Evolutionary conservation across 139 green algal species (phyloP).

Genomic region (Chlamydomonas sp.): DNA sequence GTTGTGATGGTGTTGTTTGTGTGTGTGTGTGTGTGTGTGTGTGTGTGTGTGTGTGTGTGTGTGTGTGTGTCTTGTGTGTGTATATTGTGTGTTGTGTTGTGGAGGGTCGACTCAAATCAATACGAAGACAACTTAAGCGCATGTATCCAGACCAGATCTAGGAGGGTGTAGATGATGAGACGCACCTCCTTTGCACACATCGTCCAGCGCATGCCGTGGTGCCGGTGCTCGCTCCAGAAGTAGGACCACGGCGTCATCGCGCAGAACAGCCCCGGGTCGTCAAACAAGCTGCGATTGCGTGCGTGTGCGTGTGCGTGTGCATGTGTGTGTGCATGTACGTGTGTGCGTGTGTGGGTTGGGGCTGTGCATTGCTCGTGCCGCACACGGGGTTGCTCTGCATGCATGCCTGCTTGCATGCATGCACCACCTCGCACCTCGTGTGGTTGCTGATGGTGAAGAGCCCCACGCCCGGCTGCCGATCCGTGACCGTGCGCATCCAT

Average conservation of each 20-base stretch:
- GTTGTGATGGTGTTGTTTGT: no score
- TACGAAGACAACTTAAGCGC: slow-evolving; percentile 8
- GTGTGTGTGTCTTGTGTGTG: no score
- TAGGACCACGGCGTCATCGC: slow-evolving; percentile 61
- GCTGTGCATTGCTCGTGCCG: no score
- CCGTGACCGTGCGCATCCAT: slow-evolving; percentile 1
- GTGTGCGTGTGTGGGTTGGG: neutral
- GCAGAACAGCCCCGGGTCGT: slow-evolving; percentile 73
- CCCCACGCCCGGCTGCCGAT: slow-evolving; percentile 5
- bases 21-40: no score
- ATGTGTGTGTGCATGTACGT: neutral
- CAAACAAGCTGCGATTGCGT: slow-evolving; percentile 61
- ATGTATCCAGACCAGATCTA: neutral
- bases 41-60: no score
- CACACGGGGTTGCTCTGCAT: no score
- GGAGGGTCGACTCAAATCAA: neutral
- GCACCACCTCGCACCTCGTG: no score
- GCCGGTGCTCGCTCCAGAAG: slow-evolving; percentile 62
- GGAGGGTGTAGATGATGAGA: slow-evolving; percentile 60
- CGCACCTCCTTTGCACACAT: slow-evolving; percentile 80
- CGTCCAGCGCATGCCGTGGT: slow-evolving; percentile 62
- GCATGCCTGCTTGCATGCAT: no score
- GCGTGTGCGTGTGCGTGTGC: neutral
- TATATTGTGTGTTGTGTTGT: no score
- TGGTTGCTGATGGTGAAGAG: slow-evolving; percentile 25